These are phyloP conservation scores for Rhododendron ovatum DNA, from an alignment of 148 eudicot genomes.

Conservation along the genomic window DNA sequence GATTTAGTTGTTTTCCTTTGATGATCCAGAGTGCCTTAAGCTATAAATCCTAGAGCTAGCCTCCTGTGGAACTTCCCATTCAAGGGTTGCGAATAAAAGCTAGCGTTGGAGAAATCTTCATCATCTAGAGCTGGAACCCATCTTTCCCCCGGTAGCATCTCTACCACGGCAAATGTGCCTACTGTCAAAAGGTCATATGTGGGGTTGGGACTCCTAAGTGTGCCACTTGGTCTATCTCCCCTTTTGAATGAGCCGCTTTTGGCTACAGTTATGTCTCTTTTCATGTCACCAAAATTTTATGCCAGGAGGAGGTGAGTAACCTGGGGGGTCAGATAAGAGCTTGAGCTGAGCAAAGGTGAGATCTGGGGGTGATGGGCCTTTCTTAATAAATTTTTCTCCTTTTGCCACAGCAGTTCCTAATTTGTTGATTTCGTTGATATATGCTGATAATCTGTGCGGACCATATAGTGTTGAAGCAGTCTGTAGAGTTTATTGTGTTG, in stretches of 20 bases:
- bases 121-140: constrained; percentile 33
- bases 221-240: constrained; percentile 27
- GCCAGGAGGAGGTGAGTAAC: constrained; percentile 30
- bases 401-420: no score
- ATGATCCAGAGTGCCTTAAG: constrained; percentile 36
- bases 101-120: constrained; percentile 30
- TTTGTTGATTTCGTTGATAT: constrained; percentile 26
- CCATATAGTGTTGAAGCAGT: constrained; percentile 42
- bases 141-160: constrained; percentile 26
- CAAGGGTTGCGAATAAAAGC: constrained; percentile 21
- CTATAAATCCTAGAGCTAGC: constrained; percentile 30
- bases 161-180: constrained; percentile 39
- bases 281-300: constrained; percentile 25
- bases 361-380: constrained; percentile 19
- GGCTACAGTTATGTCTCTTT: constrained; percentile 19
- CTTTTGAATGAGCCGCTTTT: constrained; percentile 19
- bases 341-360: no score
- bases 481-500: constrained; percentile 13
- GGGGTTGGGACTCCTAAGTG: constrained; percentile 36
- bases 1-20: constrained; percentile 21
- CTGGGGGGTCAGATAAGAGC: no score
- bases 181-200: constrained; percentile 37
- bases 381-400: constrained; percentile 14
- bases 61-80: constrained; percentile 38
- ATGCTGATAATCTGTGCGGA: constrained; percentile 32